Evolutionary conservation across 1,284 basidiomycete species (phyloP).

Genomic region (Heterobasidion annosum): DNA sequence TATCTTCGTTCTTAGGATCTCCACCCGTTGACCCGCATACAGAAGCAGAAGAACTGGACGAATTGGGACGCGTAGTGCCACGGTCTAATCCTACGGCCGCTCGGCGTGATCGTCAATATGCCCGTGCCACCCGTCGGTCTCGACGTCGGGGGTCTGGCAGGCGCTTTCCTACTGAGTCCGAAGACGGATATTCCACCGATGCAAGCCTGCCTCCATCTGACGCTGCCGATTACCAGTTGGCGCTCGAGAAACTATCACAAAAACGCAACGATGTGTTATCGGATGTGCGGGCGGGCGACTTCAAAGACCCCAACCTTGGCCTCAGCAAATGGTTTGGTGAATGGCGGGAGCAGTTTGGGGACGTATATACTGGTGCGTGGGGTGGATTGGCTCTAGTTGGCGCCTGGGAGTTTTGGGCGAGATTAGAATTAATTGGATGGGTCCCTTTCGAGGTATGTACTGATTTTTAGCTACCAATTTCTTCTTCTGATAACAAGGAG

Average conservation of each 20-base stretch:
- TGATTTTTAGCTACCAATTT: not conserved
- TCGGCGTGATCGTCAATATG: conserved; percentile 45
- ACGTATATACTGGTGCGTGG: conserved; percentile 85
- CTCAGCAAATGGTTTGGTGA: conserved; percentile 63
- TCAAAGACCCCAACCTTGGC: conserved; percentile 74
- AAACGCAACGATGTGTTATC: conserved; percentile 55
- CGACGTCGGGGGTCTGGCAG: conserved; percentile 25
- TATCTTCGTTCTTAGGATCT: conserved; percentile 65
- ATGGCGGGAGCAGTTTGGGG: conserved; percentile 72
- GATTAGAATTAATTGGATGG: conserved; percentile 84
- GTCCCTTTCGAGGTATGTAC: conserved; percentile 70
- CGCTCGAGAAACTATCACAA: conserved; percentile 45
- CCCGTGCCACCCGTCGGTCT: conserved; percentile 40
- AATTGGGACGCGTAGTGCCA: conserved; percentile 49
- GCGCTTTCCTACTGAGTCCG: conserved; percentile 28
- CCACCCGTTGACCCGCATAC: conserved; percentile 24
- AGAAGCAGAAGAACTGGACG: conserved; percentile 46
- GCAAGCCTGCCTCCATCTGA: conserved; percentile 61
- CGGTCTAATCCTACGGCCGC: conserved; percentile 33
- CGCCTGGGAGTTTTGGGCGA: conserved; percentile 94
- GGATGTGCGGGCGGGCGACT: conserved; percentile 86
- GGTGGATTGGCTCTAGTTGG: conserved; percentile 84
- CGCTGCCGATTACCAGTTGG: conserved; percentile 59
- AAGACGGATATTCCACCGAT: conserved; percentile 86
- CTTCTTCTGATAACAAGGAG: conserved; percentile 10